A percentile compares a stretch with the other conserved stretches of the same genome.
These are phyloP conservation scores for Pelagophyceae sp. DNA, from an alignment of 352 stramenopile species.

Conservation along the genomic window DNA sequence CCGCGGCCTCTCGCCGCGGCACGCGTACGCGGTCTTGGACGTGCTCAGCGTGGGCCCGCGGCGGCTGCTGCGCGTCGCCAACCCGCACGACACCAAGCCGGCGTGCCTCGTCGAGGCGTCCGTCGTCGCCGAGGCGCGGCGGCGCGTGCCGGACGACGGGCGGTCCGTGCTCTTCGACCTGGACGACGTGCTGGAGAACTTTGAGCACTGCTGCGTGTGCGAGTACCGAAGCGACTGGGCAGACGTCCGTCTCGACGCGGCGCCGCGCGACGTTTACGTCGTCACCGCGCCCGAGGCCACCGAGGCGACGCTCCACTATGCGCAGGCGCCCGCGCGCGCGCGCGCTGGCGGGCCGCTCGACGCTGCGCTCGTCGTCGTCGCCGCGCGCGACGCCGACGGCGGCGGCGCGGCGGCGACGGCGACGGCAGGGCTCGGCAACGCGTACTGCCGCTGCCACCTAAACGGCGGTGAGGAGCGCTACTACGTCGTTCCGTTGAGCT, in stretches of 20 bases:
- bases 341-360: not conserved
- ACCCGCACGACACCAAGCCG: not conserved
- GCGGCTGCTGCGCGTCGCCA: not conserved
- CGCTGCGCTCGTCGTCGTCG: not conserved
- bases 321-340: not conserved
- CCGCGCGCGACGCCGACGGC: not conserved
- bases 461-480: too few relatives aligned
- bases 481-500: too few relatives aligned
- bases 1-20: not conserved
- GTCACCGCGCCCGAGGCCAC: not conserved
- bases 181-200: constrained; percentile 28
- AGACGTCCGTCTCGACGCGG: not conserved
- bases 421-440: not conserved
- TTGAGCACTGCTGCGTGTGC: not conserved
- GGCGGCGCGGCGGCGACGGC: not conserved
- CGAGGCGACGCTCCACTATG: not conserved
- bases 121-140: constrained; percentile 34
- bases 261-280: not conserved
- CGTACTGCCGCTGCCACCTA: not conserved
- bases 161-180: constrained; percentile 51
- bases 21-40: constrained; percentile 16
- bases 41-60: not conserved
- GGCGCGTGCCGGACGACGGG: constrained; percentile 31
- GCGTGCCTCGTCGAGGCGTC: constrained; percentile 6
- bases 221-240: not conserved